Evolutionary conservation across 441 rosid species (phyloP).

Genomic region (Gossypium schwendimanii): DNA sequence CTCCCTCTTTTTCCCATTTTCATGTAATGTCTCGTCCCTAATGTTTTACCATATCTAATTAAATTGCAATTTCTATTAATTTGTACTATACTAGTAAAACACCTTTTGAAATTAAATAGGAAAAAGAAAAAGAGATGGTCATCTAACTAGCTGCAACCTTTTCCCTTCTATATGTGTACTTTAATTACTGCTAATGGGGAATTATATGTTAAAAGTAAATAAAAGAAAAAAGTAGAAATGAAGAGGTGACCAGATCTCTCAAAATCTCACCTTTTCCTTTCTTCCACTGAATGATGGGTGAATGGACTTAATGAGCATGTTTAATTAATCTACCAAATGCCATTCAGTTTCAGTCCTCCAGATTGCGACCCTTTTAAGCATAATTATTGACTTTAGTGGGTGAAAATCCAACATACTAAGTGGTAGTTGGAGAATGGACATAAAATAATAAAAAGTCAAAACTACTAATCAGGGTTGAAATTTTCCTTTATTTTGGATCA

Average conservation of each 20-base stretch:
- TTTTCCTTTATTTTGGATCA: neutral
- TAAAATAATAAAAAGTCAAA: neutral
- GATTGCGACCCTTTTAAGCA: neutral
- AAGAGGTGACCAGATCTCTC: neutral
- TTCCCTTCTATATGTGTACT: neutral
- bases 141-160: neutral
- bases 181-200: neutral
- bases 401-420: neutral
- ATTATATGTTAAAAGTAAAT: neutral
- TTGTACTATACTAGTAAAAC: no score
- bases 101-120: no score
- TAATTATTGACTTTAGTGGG: neutral
- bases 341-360: neutral
- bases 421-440: neutral
- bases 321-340: neutral
- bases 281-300: neutral
- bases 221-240: neutral
- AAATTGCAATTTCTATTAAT: no score
- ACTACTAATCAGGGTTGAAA: neutral
- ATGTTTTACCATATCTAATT: no score
- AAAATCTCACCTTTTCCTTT: neutral
- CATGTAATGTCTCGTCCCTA: neutral
- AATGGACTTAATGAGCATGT: neutral
- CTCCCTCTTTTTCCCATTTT: neutral
- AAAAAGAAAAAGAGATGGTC: no score